A percentile compares a stretch with the other conserved stretches of the same genome.
Evolutionary conservation across 768 basidiomycete species (phyloP).

Genomic region (Termitomyces sp.): DNA sequence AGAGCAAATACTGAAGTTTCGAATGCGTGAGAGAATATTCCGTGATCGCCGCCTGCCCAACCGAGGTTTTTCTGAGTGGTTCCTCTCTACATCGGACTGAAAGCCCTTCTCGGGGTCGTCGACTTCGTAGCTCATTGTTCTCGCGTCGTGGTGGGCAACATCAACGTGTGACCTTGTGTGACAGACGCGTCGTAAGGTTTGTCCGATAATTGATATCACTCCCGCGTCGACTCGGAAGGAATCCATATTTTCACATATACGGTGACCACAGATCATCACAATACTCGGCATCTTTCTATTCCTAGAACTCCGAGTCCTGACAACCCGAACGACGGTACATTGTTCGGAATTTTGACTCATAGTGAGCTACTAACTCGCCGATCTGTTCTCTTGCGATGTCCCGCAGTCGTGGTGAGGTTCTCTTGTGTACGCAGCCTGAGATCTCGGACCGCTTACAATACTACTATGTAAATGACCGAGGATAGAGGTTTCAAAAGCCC

Average conservation of each 20-base stretch:
- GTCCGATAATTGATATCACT: too few species aligned
- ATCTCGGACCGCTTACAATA: not conserved
- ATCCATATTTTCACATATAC: too few species aligned
- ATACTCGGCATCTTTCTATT: not conserved
- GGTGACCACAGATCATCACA: too few species aligned
- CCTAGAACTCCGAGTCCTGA: not conserved
- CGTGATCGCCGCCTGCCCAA: slow-evolving; percentile 7
- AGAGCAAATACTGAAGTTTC: slow-evolving; percentile 19
- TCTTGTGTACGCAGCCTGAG: not conserved
- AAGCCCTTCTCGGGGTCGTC: slow-evolving; percentile 11
- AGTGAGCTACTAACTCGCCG: not conserved
- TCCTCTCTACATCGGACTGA: slow-evolving; percentile 1
- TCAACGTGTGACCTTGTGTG: not conserved
- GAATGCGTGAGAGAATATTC: slow-evolving; percentile 18
- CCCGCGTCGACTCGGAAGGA: too few species aligned
- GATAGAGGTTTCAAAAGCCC: not conserved
- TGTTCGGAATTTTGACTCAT: not conserved
- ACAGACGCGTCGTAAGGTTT: not conserved
- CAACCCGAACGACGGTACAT: not conserved
- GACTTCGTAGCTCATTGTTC: slow-evolving; percentile 12
- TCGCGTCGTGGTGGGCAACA: not conserved
- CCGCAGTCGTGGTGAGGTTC: not conserved
- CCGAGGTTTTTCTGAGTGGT: not conserved
- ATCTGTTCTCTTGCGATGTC: too few species aligned
- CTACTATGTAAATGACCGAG: too few species aligned